These are phyloP conservation scores for Cryphonectria japonica DNA, from an alignment of 2,329 filamentous ascomycete genomes.

Conservation along the genomic window DNA sequence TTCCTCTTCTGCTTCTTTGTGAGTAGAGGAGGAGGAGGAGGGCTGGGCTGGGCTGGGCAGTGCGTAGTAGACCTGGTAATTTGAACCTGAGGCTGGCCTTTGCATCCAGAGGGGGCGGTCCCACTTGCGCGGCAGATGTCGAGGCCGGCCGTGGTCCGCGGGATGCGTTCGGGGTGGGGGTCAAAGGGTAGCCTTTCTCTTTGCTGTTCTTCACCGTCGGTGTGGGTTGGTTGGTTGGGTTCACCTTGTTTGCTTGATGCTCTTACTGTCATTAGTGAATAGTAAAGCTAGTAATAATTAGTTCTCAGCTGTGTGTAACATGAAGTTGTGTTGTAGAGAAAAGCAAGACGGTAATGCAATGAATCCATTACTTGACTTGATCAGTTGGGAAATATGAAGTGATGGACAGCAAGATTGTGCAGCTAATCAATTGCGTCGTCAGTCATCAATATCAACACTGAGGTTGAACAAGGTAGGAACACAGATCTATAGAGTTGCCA, in stretches of 20 bases:
- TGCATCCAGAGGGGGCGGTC: not conserved
- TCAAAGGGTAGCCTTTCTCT: not conserved
- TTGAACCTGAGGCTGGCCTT: not conserved
- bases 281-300: too few relatives aligned
- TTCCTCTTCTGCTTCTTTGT: not conserved
- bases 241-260: not conserved
- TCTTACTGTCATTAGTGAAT: too few relatives aligned
- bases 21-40: not conserved
- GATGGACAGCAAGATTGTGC: not conserved
- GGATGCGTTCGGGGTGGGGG: constrained; percentile 4
- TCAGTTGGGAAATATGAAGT: too few relatives aligned
- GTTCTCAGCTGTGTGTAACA: too few relatives aligned
- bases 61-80: too few relatives aligned
- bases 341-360: too few relatives aligned
- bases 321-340: too few relatives aligned
- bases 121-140: not conserved
- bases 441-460: not conserved
- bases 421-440: too few relatives aligned
- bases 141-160: constrained; percentile 10
- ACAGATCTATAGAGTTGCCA: not conserved
- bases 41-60: not conserved
- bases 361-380: too few relatives aligned
- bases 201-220: not conserved
- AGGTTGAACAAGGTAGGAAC: not conserved
- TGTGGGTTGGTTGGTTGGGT: not conserved